phyloP scores from a whole-genome alignment of 2,329 filamentous ascomycete genomes.

The Trichophyton schoenleinii region DNA sequence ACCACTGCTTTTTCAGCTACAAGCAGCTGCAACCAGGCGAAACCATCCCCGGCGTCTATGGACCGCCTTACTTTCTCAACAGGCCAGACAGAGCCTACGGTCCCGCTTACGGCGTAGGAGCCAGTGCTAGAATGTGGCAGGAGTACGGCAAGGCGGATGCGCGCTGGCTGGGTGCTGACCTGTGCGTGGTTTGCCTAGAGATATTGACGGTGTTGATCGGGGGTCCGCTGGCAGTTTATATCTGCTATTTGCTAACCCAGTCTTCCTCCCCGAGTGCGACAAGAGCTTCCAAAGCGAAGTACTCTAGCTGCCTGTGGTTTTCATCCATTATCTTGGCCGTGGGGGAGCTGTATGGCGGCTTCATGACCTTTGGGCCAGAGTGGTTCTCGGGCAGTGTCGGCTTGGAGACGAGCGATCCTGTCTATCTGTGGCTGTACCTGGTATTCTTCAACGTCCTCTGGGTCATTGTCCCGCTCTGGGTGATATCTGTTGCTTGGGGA shows the following conservation, averaged over 20 bases:
- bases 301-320: constrained; percentile 37
- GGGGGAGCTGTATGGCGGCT: constrained; percentile 51
- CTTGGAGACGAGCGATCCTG: constrained; percentile 46
- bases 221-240: constrained; percentile 45
- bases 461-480: constrained; percentile 48
- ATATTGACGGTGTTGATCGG: constrained; percentile 49
- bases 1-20: constrained; percentile 78
- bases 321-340: constrained; percentile 48
- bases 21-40: constrained; percentile 31
- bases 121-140: constrained; percentile 47
- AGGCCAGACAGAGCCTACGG: constrained; percentile 45
- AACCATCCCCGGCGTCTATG: constrained; percentile 6
- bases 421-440: constrained; percentile 53
- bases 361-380: constrained; percentile 55
- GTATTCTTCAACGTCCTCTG: constrained; percentile 53
- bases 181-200: constrained; percentile 48
- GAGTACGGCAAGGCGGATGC: constrained; percentile 54
- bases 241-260: constrained; percentile 41
- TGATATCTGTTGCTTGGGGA: constrained; percentile 40
- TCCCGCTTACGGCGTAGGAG: constrained; percentile 42
- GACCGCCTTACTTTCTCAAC: constrained; percentile 41
- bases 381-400: constrained; percentile 49
- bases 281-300: constrained; percentile 15
- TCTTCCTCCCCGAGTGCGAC: constrained; percentile 8
- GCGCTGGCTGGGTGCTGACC: constrained; percentile 47